Evolutionary conservation across 371 early-diverging fungal genomes (phyloP), one percentile per base, ranked within the genome.

Genomic region (Mortierella sp.): DNA sequence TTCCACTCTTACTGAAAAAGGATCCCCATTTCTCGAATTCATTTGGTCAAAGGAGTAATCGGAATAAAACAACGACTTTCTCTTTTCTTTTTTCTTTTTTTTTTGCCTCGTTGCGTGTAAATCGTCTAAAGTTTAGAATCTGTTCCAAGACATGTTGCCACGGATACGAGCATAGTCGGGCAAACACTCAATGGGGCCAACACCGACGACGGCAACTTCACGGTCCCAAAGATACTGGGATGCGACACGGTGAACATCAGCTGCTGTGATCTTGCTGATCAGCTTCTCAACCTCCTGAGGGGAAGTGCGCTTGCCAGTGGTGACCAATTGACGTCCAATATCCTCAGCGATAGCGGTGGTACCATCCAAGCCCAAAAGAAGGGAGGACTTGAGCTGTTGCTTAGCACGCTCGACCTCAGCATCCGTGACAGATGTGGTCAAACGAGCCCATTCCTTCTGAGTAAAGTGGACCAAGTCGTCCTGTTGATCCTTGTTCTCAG

Each of bases 371-470:
- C 91, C 86, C 45, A 97, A 86, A 27, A 98, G 86, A 24, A 98
- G 85, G 30, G 93, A 86, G 2, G 98, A 94, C 88, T 97, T 98
- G 79, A 98, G 90, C 84, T 97, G 97, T 84, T 96, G 96, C 86
- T 98, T 98, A 71, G 98, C 98, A 62, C 96, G 93, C 83, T 94
- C 94, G 16, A 98, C 94, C 84, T 98, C 98, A 62, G 87, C 91
- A 47, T 93, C 93, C n/a, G 95, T 93, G 45, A 96, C 91, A 6
- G 89, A 87, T 46, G 89, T 89, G 64, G 92, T 89, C 60, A 97
- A 87, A 57, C 98, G 91, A 63, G 84, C 86, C 96, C 97, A 97
- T 84, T 98, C 97, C 72, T 93, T 90, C 67, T 93, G 91, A 48
- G 94, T 90, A 72, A 88, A 87, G 82, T 93, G 90, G 47, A 94